Evolutionary conservation across 176 grass and related monocot species (phyloP).

Genomic region (Carex myosuroides): DNA sequence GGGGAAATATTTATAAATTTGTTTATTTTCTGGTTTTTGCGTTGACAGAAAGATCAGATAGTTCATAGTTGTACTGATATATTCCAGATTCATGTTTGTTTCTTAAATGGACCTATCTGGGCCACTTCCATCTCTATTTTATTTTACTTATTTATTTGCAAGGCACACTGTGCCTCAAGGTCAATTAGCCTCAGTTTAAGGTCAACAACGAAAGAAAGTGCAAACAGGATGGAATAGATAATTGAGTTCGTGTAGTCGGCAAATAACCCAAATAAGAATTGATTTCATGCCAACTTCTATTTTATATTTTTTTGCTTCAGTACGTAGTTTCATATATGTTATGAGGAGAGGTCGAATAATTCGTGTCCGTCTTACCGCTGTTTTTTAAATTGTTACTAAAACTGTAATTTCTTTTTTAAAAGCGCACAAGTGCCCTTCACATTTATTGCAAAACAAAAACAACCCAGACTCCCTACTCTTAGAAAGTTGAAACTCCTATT

Average conservation of each 20-base stretch:
- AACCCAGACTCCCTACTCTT: no score
- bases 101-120: background rate
- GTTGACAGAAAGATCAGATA: background rate
- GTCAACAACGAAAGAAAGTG: background rate
- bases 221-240: background rate
- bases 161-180: background rate
- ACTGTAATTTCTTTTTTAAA: background rate
- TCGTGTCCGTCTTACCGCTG: background rate
- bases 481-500: no score
- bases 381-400: background rate
- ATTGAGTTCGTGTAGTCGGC: background rate
- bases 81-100: background rate
- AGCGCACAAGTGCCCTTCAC: no score
- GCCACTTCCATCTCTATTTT: background rate
- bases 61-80: constrained; percentile 7
- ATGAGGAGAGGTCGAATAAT: background rate
- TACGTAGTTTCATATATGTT: background rate
- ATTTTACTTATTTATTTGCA: background rate
- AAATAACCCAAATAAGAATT: background rate
- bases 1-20: background rate
- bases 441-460: no score
- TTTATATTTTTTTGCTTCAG: background rate
- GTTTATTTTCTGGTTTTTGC: constrained; percentile 2
- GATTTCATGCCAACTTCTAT: background rate
- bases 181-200: background rate